Base-by-base conservation (phyloP, 805 yeast genomes). In the Starmerella stellata region DNA sequence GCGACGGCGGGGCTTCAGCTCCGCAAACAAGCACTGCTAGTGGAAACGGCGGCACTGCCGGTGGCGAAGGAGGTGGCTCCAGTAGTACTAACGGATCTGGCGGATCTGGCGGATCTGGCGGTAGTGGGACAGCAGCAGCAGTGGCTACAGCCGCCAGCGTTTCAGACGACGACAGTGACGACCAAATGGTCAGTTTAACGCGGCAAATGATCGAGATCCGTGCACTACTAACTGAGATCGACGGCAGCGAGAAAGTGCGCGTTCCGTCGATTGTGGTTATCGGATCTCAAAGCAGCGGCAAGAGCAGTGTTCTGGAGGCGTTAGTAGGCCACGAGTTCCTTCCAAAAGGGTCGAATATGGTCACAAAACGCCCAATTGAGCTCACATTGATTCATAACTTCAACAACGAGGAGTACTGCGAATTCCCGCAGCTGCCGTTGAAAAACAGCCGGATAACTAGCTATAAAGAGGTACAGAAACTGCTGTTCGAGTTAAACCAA, bases 291-390 rank as follows among this genome's bases (percentile, higher is more conserved):
- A 79, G 93, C 5, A 80, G 94, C 32, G 99, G 99, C 34, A 90
- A 90, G 57, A 82, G 95, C 0, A 87, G 96, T 1, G 98, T 90
- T 1, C 66, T 90, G 35, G 98, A 90, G 57, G 72, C 95, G 5
- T 79, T 90, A 41, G 99, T 90, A 4, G 99, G 99, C n/a, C 93
- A 80, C 50, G 95, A 90, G 55, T 90, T 90, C 49, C 62, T 90
- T 41, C 99, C 99, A 27, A 90, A 90, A 58, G 99, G 99, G 24
- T 72, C 81, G 31, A 90, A 92, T 55, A 92, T 90, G 98, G 98
- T 92, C 25, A 90, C 99, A 0, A 72, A 96, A 57, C 70, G 98
- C 50, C 99, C 99, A 1, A 87, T 90, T 35, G 99, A 90, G 60
- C 66, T 90, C 46, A 92, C 98, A 0, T 64, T 90, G 36, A 76